Conservation (phyloP, 305 asterid species). For the Ilex paraguariensis region DNA sequence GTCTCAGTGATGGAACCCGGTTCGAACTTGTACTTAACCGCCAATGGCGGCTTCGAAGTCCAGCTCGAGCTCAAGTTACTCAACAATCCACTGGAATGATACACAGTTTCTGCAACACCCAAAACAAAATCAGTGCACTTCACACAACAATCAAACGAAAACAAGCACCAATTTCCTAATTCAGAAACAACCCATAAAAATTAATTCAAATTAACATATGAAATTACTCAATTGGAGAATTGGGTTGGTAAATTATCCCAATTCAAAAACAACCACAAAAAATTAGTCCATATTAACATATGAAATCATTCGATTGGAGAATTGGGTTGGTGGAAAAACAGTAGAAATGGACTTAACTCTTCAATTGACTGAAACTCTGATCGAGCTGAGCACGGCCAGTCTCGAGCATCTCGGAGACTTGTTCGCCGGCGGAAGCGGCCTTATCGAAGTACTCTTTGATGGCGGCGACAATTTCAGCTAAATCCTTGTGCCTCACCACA, state of each 20-base stretch:
- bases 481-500: conserved; percentile 58
- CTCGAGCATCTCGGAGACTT: conserved; percentile 90
- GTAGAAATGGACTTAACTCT: conserved; percentile 42
- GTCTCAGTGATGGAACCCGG: conserved; percentile 55
- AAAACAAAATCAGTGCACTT: conserved; percentile 3
- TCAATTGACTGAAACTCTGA: conserved; percentile 76
- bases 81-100: conserved; percentile 88
- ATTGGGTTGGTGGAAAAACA: no score
- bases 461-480: conserved; percentile 84
- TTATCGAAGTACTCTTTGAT: conserved; percentile 76
- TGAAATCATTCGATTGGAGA: no score
- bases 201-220: neutral
- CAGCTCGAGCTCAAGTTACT: conserved; percentile 90
- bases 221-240: neutral
- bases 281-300: neutral
- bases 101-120: conserved; percentile 63
- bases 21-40: conserved; percentile 71
- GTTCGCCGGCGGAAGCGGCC: conserved; percentile 88
- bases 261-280: neutral
- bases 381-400: conserved; percentile 86
- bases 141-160: neutral
- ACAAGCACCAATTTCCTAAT: neutral
- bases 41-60: conserved; percentile 90
- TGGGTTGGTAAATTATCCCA: neutral
- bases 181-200: neutral